Evolutionary conservation across 1,284 basidiomycete species (phyloP), one percentile per base, ranked within the genome.

Genomic region (Grifola frondosa): DNA sequence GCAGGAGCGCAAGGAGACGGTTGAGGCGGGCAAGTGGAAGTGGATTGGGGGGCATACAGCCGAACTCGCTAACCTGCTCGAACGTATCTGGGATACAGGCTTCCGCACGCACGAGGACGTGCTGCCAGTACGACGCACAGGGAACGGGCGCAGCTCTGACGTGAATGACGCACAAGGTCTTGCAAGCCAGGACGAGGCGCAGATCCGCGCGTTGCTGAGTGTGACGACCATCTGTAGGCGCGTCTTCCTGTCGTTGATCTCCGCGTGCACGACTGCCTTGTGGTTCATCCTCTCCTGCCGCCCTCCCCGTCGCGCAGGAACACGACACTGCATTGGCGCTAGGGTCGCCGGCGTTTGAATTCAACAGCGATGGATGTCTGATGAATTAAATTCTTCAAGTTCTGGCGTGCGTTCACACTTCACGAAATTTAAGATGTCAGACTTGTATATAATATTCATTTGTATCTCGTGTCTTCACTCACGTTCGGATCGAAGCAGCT

Each of bases 271-370:
- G 13, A 45, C 50, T 8, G 48, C 56, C n/a, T 62, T 66, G 8
- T 68, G 70, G 16, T 66, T 70, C 9, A 61, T 78, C 21, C 59
- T 78, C 32, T 79, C 12, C 79, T 79, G 3, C 78, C 79, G n/a
- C 76, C 80, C 1, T 78, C 72, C 30, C 78, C 79, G 3, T 68
- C 68, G 24, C 59, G 63, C 32, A 59, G 62, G 49, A 68, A 72
- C 24, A 50, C 61, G 13, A 60, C 63, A 41, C 54, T 72, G 44
- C 65, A 67, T 33, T 69, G 11, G 70, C 67, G 17, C 63, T 86
- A 26, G 82, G 77, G 4, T 74, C 68, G 44, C 60, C 68, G 22
- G 80, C 77, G 46, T 85, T 85, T 59, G 82, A 85, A 33, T 51
- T 49, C 33, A 49, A 41, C 13, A 46, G 54, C 25, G 46, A 53